Evolutionary conservation across 164 flowering plant genomes (phyloP).

Genomic region (Cinnamomum micranthum): DNA sequence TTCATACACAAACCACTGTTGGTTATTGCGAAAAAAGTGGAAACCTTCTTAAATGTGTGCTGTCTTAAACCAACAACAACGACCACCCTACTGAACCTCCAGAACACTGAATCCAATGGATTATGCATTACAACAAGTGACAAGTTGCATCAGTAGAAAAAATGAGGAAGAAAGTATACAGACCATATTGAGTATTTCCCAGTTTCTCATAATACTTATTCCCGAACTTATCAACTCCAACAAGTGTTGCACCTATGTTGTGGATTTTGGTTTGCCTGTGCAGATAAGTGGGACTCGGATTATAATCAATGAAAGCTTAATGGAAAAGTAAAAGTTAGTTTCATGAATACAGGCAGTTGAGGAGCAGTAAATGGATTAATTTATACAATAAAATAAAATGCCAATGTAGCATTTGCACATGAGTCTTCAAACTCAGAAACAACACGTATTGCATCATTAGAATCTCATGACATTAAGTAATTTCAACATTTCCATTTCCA

Average conservation of each 20-base stretch:
- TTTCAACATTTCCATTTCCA: no score
- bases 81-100: neutral
- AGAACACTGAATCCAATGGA: neutral
- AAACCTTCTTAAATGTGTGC: neutral
- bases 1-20: neutral
- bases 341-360: neutral
- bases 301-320: neutral
- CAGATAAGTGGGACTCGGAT: slow-evolving; percentile 9
- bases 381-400: no score
- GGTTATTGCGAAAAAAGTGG: neutral
- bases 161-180: slow-evolving; percentile 2
- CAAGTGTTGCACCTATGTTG: slow-evolving; percentile 83
- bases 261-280: slow-evolving; percentile 95
- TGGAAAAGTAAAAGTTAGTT: neutral
- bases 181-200: slow-evolving; percentile 60
- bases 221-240: slow-evolving; percentile 91
- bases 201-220: slow-evolving; percentile 83
- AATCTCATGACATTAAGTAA: no score
- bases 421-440: neutral
- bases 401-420: no score
- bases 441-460: no score
- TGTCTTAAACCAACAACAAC: neutral
- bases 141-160: neutral
- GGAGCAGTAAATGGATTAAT: neutral
- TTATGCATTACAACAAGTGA: neutral